Conservation (phyloP, 305 asterid species). For the Ilex paraguariensis region DNA sequence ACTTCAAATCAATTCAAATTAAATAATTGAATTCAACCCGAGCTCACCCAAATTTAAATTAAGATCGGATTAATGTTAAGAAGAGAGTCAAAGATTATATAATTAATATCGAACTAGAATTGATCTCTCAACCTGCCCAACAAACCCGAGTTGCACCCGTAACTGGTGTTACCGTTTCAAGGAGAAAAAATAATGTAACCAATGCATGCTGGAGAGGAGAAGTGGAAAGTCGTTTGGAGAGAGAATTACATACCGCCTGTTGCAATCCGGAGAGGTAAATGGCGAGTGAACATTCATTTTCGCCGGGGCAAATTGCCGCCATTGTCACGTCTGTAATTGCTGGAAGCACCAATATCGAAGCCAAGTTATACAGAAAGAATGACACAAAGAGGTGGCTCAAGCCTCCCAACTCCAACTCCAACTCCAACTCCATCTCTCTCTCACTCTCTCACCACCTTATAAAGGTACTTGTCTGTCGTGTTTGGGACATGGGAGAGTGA, state of each 20-base stretch:
- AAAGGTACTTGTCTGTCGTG: too few species aligned
- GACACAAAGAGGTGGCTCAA: conserved; percentile 46
- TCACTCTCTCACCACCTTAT: neutral
- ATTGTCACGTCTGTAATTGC: conserved; percentile 53
- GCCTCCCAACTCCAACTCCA: conserved; percentile 20
- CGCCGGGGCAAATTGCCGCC: conserved; percentile 53
- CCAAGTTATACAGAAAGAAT: conserved; percentile 38
- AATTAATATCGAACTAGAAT: too few species aligned
- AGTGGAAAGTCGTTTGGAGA: too few species aligned
- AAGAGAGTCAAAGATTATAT: too few species aligned
- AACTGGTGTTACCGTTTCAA: too few species aligned
- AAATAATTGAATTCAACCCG: too few species aligned
- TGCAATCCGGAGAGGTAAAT: conserved; percentile 57
- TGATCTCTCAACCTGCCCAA: too few species aligned
- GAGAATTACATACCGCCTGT: conserved; percentile 38
- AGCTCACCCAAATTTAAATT: too few species aligned
- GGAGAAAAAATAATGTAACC: neutral
- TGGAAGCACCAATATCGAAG: conserved; percentile 38
- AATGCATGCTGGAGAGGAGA: neutral
- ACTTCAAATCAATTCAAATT: too few species aligned
- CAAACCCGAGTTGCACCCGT: too few species aligned
- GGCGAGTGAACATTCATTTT: conserved; percentile 63
- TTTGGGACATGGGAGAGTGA: too few species aligned
- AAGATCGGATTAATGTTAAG: too few species aligned
- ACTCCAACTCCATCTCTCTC: conserved; percentile 10